A percentile compares a stretch with the other conserved stretches of the same genome.
Conservation (phyloP, 2,329 filamentous ascomycete genomes). For the Pyricularia sp. region DNA sequence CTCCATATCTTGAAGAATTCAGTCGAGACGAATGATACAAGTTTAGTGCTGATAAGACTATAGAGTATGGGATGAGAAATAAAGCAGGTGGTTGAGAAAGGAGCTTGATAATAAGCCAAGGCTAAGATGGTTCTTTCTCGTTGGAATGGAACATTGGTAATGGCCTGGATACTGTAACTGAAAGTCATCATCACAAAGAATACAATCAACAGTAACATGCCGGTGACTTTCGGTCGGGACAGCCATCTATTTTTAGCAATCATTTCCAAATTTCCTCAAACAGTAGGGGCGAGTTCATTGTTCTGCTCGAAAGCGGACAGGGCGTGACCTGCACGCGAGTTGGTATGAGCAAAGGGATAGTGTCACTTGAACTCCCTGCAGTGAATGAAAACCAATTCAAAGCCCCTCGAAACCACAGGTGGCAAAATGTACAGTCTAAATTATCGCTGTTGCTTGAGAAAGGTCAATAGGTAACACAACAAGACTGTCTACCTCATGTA, state of each 20-base stretch:
- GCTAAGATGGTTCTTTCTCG: neutral
- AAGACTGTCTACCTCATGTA: neutral
- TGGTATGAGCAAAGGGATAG: neutral
- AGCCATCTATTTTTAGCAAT: neutral
- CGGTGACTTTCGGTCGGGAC: neutral
- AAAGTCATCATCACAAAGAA: neutral
- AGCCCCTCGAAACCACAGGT: neutral
- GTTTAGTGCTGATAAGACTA: neutral
- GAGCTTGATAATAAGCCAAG: neutral
- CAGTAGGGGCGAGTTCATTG: neutral
- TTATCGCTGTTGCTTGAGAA: neutral
- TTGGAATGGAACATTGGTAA: neutral
- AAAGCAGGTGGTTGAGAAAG: neutral
- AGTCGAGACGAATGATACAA: neutral
- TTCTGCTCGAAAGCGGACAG: neutral
- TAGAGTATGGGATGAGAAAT: neutral
- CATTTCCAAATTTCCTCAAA: neutral
- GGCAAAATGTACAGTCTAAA: neutral
- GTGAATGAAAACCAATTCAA: neutral
- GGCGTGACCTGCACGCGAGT: neutral
- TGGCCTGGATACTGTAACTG: neutral
- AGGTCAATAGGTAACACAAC: neutral
- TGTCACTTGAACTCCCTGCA: neutral
- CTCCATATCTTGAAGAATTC: neutral
- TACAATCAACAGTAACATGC: neutral